Evolutionary conservation across 805 yeast species (phyloP), one percentile per base, ranked within the genome.

Genomic region (Saturnispora diversa): DNA sequence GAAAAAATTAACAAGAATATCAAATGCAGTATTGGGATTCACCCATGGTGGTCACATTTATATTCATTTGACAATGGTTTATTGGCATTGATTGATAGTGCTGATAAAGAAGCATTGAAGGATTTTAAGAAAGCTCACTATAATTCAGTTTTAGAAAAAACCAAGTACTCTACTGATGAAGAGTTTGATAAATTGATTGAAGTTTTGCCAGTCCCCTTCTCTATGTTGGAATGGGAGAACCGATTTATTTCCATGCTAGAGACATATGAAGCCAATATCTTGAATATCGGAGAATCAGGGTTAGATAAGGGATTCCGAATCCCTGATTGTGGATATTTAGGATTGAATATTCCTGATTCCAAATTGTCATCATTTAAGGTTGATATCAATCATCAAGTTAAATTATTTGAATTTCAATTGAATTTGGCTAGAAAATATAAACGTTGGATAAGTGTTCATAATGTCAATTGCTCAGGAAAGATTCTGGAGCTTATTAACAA

Each of bases 11-110:
- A 19, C 34, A 47, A 49, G 3, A 12, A 35, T 3, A 45, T 70
- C 1, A 54, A 63, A 7, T 73, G 80, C 0, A 71, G 73, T 29
- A 72, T 74, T 52, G 95, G 97, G 0, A 64, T 86, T 1, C 98
- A 90, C 59, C 98, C 98, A 0, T 90, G 97, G 97, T 88, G 74
- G 52, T 61, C 77, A 3, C 95, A 88, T 56, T 47, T 80, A 15
- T 80, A 75, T 46, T 62, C 72, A 2, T 50, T 59, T n/a, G 55
- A 50, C 1, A 44, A 49, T 13, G 35, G 40, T 6, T 15, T 44
- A 7, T 6, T 25, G 5, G 26, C 12, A 15, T 31, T 30, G 13
- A 15, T 45, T 3, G 49, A 43, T 1, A 12, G 38, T 25, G 10
- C 23, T 6, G 22, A 20, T 21, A 27, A 33, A 17, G 1, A 17